These are phyloP conservation scores for Schizochytrium sp. DNA, from an alignment of 108 stramenopile species.

Conservation along the genomic window DNA sequence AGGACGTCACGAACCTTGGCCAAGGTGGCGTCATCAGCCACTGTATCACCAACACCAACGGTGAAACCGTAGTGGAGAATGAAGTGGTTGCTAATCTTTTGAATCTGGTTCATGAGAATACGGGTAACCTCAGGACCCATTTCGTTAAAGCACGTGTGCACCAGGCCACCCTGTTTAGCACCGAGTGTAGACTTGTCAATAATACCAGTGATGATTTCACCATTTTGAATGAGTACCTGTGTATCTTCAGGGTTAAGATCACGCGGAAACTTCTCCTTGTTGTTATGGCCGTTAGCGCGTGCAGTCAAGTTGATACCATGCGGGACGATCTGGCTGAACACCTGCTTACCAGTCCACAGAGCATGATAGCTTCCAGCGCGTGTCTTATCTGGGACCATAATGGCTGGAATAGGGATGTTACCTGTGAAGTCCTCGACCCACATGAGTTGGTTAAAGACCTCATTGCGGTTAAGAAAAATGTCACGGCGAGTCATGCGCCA, in stretches of 20 bases:
- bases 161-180: conserved; percentile 89
- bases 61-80: conserved; percentile 91
- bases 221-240: conserved; percentile 89
- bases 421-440: conserved; percentile 94
- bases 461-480: conserved; percentile 91
- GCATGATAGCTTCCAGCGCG: conserved; percentile 49
- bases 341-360: conserved; percentile 99
- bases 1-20: conserved; percentile 92
- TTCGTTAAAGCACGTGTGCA: conserved; percentile 96
- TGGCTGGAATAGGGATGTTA: conserved; percentile 90
- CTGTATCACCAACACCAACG: conserved; percentile 97
- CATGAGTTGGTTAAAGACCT: conserved; percentile 95
- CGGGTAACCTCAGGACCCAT: conserved; percentile 91
- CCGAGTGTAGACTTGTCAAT: conserved; percentile 98
- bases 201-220: conserved; percentile 91
- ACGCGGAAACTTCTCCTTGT: conserved; percentile 38
- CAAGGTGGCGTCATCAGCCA: conserved; percentile 94
- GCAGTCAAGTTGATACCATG: conserved; percentile 87
- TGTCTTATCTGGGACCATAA: conserved; percentile 88
- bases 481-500: conserved; percentile 96
- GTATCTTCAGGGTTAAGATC: conserved; percentile 88
- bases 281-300: conserved; percentile 71
- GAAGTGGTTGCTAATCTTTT: conserved; percentile 94
- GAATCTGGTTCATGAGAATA: conserved; percentile 97
- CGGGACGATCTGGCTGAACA: conserved; percentile 89